A percentile compares a stretch with the other conserved stretches of the same genome.
Evolutionary conservation across 2,329 filamentous ascomycete species (phyloP).

Genomic region (Ramularia collo-cygni): DNA sequence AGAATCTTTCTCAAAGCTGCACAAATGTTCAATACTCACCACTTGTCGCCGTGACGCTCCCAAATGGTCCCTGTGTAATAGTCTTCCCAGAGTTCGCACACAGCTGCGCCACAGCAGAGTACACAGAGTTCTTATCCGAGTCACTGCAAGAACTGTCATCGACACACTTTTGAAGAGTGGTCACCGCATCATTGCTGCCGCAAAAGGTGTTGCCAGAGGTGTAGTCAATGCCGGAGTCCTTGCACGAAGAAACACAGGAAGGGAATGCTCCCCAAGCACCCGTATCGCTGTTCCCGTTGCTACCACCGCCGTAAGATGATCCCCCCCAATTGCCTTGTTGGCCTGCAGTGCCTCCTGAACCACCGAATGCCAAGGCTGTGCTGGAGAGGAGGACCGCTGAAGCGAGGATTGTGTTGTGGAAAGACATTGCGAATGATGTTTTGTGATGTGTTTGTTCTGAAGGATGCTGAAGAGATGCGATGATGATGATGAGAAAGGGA

Average conservation of each 20-base stretch:
- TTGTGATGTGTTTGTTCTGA: not conserved
- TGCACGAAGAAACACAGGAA: constrained; percentile 13
- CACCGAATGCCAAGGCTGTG: constrained; percentile 13
- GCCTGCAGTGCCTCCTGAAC: constrained; percentile 2
- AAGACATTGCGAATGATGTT: constrained; percentile 10
- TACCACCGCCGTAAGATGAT: constrained; percentile 1
- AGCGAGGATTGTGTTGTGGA: constrained; percentile 8
- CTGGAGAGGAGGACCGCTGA: constrained; percentile 9
- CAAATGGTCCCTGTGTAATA: constrained; percentile 20
- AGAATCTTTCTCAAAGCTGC: too few relatives aligned
- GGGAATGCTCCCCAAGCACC: constrained; percentile 13
- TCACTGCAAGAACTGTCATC: constrained; percentile 17
- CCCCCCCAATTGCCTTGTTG: too few relatives aligned
- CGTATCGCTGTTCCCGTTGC: constrained; percentile 5
- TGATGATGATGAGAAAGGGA: too few relatives aligned
- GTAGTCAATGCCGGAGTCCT: constrained; percentile 8
- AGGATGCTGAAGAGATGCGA: not conserved
- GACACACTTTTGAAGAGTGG: constrained; percentile 21
- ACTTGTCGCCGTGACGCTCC: constrained; percentile 21
- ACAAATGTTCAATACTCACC: constrained; percentile 22
- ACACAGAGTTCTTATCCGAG: constrained; percentile 20
- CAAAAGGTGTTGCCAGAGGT: constrained; percentile 16
- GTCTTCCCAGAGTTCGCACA: constrained; percentile 24
- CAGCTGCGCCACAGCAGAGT: constrained; percentile 23
- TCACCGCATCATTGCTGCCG: constrained; percentile 15